Percentiles rank a stretch among this genome's conserved stretches.
phyloP scores from a whole-genome alignment of 1,139 yeast species.

The Scheffersomyces cryptocercus region DNA sequence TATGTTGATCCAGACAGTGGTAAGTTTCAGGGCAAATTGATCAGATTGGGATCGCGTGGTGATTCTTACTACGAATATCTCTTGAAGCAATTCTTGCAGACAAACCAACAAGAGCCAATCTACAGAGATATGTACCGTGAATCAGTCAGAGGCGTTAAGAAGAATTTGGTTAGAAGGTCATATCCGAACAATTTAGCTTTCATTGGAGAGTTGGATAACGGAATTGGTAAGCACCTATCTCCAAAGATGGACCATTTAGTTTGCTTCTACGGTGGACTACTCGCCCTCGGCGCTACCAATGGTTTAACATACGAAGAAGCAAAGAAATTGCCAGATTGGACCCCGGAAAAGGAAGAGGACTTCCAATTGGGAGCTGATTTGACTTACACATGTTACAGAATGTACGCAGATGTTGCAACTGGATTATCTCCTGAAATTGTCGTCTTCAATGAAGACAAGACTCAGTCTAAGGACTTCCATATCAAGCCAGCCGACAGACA shows the following conservation, averaged over 20 bases:
- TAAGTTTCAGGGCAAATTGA: slow-evolving; percentile 58
- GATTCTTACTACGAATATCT: slow-evolving; percentile 92
- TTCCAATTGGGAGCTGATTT: slow-evolving; percentile 72
- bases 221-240: slow-evolving; percentile 60
- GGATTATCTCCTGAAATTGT: slow-evolving; percentile 91
- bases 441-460: slow-evolving; percentile 58
- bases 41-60: slow-evolving; percentile 87
- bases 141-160: slow-evolving; percentile 71
- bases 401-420: slow-evolving; percentile 70
- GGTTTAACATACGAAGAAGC: slow-evolving; percentile 63
- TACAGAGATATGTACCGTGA: slow-evolving; percentile 77
- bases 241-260: slow-evolving; percentile 92
- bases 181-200: slow-evolving; percentile 64
- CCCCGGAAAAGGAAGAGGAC: slow-evolving; percentile 45
- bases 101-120: slow-evolving; percentile 59
- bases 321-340: slow-evolving; percentile 39
- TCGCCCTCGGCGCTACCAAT: slow-evolving; percentile 86
- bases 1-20: slow-evolving; percentile 78
- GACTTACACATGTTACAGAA: slow-evolving; percentile 78
- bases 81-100: slow-evolving; percentile 82
- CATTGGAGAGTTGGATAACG: slow-evolving; percentile 77
- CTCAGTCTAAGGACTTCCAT: slow-evolving; percentile 51
- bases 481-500: slow-evolving; percentile 76
- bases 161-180: slow-evolving; percentile 62
- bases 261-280: slow-evolving; percentile 88